Percentiles rank a stretch among this genome's conserved stretches.
phyloP scores from a whole-genome alignment of 495 filamentous ascomycete genomes.

The Corynascus novoguineensis region DNA sequence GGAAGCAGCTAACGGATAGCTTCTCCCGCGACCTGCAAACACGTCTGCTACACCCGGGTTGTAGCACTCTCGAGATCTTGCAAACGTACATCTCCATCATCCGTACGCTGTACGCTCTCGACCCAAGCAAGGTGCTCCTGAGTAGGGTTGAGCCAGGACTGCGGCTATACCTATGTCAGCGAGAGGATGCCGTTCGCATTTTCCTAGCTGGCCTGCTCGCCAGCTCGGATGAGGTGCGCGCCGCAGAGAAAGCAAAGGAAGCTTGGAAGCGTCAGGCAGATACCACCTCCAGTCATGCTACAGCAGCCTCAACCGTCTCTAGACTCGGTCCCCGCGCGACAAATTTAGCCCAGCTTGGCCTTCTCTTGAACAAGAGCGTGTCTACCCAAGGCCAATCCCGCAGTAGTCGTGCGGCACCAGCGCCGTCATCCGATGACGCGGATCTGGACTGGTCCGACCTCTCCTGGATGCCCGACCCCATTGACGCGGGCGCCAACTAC shows the following conservation, averaged over 20 bases:
- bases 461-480: slow-evolving; percentile 84
- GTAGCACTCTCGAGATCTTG: slow-evolving; percentile 83
- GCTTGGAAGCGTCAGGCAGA: slow-evolving; percentile 15
- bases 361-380: slow-evolving; percentile 59
- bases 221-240: slow-evolving; percentile 48
- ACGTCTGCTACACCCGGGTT: slow-evolving; percentile 80
- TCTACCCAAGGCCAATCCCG: slow-evolving; percentile 39
- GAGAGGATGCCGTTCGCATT: slow-evolving; percentile 85
- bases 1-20: slow-evolving; percentile 58
- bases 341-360: slow-evolving; percentile 66
- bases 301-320: background rate
- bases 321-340: slow-evolving; percentile 1
- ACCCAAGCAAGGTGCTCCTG: slow-evolving; percentile 85
- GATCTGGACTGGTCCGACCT: slow-evolving; percentile 85
- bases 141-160: slow-evolving; percentile 79
- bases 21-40: slow-evolving; percentile 64
- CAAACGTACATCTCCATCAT: slow-evolving; percentile 91
- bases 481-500: slow-evolving; percentile 90
- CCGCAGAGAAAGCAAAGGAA: slow-evolving; percentile 35
- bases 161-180: slow-evolving; percentile 79
- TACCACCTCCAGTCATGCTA: background rate
- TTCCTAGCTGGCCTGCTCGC: slow-evolving; percentile 82
- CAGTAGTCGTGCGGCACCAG: slow-evolving; percentile 26
- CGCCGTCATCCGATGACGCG: slow-evolving; percentile 49
- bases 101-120: slow-evolving; percentile 78